Evolutionary conservation across 2,329 filamentous ascomycete species (phyloP).

Genomic region (Cladosporium phlei): DNA sequence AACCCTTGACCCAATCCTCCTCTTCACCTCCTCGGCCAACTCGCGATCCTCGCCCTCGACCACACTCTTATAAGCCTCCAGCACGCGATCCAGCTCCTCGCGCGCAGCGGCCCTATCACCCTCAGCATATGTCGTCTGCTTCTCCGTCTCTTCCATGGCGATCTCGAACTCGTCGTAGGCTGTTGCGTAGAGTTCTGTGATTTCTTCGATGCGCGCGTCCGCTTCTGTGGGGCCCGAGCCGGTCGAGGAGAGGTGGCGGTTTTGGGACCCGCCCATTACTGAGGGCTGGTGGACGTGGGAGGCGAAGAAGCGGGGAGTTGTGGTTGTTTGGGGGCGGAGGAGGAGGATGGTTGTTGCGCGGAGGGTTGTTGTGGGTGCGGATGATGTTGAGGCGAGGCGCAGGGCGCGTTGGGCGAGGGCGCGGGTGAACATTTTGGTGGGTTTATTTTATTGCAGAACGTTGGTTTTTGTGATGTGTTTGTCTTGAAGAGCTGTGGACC

Average conservation of each 20-base stretch:
- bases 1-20: constrained; percentile 47
- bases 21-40: constrained; percentile 48
- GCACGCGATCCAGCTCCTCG: constrained; percentile 48
- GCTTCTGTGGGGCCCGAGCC: constrained; percentile 25
- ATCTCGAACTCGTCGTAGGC: constrained; percentile 46
- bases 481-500: no score
- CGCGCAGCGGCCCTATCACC: constrained; percentile 51
- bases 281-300: constrained; percentile 24
- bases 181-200: constrained; percentile 39
- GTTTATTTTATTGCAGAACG: no score
- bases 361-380: constrained; percentile 15
- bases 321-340: not conserved
- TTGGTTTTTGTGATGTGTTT: not conserved
- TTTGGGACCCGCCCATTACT: constrained; percentile 7
- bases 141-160: constrained; percentile 48
- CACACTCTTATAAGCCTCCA: constrained; percentile 43
- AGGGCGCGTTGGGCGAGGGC: constrained; percentile 17
- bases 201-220: constrained; percentile 38
- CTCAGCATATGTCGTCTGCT: constrained; percentile 52
- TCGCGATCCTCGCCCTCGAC: constrained; percentile 39
- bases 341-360: constrained; percentile 17
- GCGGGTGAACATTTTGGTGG: constrained; percentile 20
- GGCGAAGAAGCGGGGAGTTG: constrained; percentile 17
- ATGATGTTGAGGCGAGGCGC: constrained; percentile 14
- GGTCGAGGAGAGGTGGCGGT: constrained; percentile 23